phyloP scores from a whole-genome alignment of 83 land plant genomes.

The Picea abies region DNA sequence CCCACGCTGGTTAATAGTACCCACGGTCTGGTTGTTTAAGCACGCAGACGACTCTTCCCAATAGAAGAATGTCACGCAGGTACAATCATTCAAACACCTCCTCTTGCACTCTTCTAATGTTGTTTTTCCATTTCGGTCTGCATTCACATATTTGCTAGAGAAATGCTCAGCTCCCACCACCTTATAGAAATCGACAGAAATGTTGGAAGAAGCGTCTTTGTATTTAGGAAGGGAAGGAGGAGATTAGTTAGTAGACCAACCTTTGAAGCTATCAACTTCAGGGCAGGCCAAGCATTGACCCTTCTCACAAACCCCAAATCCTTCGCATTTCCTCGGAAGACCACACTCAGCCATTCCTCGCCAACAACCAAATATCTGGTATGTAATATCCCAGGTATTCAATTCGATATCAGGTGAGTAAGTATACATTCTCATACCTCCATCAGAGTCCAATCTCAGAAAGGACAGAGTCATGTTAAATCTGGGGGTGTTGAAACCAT shows the following conservation, averaged over 20 bases:
- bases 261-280: constrained; percentile 10
- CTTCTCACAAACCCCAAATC: constrained; percentile 30
- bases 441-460: constrained; percentile 38
- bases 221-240: constrained; percentile 14
- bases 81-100: constrained; percentile 29
- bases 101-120: constrained; percentile 16
- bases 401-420: constrained; percentile 28
- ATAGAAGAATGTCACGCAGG: constrained; percentile 39
- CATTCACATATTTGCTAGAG: constrained; percentile 16
- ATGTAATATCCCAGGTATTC: constrained; percentile 38
- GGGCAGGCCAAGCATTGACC: constrained; percentile 39
- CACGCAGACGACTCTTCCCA: constrained; percentile 20
- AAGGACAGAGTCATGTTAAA: constrained; percentile 33
- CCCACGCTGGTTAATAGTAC: constrained; percentile 19
- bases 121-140: background rate
- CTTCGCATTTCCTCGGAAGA: constrained; percentile 35
- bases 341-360: constrained; percentile 22
- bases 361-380: constrained; percentile 18
- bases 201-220: background rate
- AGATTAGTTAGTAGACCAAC: constrained; percentile 27
- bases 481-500: constrained; percentile 14
- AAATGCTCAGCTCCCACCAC: constrained; percentile 46
- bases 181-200: constrained; percentile 21
- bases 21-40: constrained; percentile 16
- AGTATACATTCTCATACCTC: constrained; percentile 36